phyloP scores from a whole-genome alignment of 2,329 filamentous ascomycete species.

The Venturia asperata region DNA sequence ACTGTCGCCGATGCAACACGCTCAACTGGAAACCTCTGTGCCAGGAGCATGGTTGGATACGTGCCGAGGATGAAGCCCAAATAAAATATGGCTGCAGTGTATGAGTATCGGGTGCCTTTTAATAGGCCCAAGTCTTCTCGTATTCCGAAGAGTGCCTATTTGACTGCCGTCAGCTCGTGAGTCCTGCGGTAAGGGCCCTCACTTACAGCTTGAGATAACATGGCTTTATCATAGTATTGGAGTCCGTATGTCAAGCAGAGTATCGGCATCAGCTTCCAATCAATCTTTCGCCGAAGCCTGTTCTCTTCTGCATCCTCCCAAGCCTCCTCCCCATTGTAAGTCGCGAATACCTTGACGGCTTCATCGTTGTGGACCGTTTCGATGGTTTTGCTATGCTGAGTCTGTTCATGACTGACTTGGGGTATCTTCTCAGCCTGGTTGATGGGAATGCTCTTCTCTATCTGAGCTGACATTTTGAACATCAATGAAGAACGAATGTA shows the following conservation, averaged over 20 bases:
- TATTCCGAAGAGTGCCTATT: slow-evolving; percentile 37
- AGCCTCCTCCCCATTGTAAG: slow-evolving; percentile 36
- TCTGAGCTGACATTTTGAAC: neutral
- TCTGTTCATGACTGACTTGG: neutral
- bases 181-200: neutral
- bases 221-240: slow-evolving; percentile 48
- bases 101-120: slow-evolving; percentile 40
- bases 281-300: slow-evolving; percentile 37
- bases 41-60: slow-evolving; percentile 39
- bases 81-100: slow-evolving; percentile 43
- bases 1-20: slow-evolving; percentile 37
- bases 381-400: neutral
- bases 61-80: slow-evolving; percentile 43
- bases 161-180: neutral
- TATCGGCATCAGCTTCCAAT: slow-evolving; percentile 41
- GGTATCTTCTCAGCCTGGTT: neutral
- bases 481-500: neutral
- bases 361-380: slow-evolving; percentile 36
- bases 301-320: slow-evolving; percentile 42
- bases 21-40: slow-evolving; percentile 42
- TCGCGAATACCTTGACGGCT: slow-evolving; percentile 36
- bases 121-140: slow-evolving; percentile 36
- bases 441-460: neutral
- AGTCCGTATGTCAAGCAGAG: slow-evolving; percentile 41
- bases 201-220: slow-evolving; percentile 46